phyloP scores from a whole-genome alignment of 1,284 basidiomycete genomes.

The Puccinia triticina region DNA sequence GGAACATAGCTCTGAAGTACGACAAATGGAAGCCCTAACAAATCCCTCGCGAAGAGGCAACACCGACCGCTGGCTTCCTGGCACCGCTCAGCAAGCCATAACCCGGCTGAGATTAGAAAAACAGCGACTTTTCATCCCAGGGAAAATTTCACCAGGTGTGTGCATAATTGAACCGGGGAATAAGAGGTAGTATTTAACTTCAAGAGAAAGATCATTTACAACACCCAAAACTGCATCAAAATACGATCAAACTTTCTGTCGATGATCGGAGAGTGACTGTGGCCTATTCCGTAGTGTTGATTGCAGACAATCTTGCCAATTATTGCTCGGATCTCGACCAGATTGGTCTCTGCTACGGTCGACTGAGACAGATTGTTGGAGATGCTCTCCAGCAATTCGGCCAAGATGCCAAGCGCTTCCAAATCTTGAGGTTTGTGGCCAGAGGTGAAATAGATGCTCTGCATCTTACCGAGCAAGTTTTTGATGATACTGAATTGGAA shows the following conservation, averaged over 20 bases:
- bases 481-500: constrained; percentile 19
- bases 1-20: no score
- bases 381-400: background rate
- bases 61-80: no score
- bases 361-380: background rate
- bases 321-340: constrained; percentile 2
- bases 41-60: no score
- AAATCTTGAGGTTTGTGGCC: background rate
- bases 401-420: background rate
- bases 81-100: no score
- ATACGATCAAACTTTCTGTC: constrained; percentile 27
- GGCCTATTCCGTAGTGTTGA: background rate
- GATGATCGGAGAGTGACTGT: background rate
- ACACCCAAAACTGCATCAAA: constrained; percentile 27
- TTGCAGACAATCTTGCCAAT: background rate
- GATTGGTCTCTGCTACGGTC: background rate
- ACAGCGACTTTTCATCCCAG: no score
- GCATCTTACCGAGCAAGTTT: background rate
- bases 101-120: no score
- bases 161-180: no score
- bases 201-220: background rate
- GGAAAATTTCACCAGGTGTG: no score
- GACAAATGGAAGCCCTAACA: no score
- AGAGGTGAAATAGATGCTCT: background rate
- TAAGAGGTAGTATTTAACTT: background rate